Evolutionary conservation across 2,329 filamentous ascomycete genomes (phyloP), one percentile per base, ranked within the genome.

Genomic region (Trichoderma semiorbis): DNA sequence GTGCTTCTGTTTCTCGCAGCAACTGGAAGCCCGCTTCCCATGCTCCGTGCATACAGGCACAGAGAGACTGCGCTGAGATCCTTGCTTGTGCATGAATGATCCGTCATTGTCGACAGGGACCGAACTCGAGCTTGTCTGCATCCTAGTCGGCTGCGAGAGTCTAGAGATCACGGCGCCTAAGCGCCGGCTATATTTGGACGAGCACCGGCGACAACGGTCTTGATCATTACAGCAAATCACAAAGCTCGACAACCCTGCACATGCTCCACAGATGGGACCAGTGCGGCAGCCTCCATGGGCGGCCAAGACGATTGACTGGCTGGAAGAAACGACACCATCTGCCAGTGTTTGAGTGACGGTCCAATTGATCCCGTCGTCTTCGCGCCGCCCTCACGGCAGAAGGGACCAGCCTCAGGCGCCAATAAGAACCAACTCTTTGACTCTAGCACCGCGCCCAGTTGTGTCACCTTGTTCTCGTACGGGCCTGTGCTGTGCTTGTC

Each of bases 171-270:
- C 75, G 75, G 77, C 77, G 77, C 77, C 76, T 78, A 78, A 72
- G 70, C 71, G 74, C 72, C 74, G 69, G 73, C 78, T 79, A 79
- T 79, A 78, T 77, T 78, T 77, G 76, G 75, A 73, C 36, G 55
- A 71, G 53, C 30, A 63, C 61, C 53, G 55, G 71, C 68, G 47
- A 24, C 64, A 30, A 43, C 47, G 57, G 66, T 53, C 58, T 30
- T 60, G 6, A 18, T 12, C 65, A 24, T 14, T 64, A 28, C 65
- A 47, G 36, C 63, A 65, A 72, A 69, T 72, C 50, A 61, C 60
- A 50, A 47, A 32, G 47, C 14, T 53, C 39, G 24, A 18, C 11
- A 32, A 60, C 71, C 65, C 71, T 72, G 60, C 65, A 10, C 32
- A 26, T 21, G 64, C 50, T 61, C 71, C 69, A 73, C 62, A 55